Conservation (phyloP, 306 rosid genomes). For the Datisca glomerata region DNA sequence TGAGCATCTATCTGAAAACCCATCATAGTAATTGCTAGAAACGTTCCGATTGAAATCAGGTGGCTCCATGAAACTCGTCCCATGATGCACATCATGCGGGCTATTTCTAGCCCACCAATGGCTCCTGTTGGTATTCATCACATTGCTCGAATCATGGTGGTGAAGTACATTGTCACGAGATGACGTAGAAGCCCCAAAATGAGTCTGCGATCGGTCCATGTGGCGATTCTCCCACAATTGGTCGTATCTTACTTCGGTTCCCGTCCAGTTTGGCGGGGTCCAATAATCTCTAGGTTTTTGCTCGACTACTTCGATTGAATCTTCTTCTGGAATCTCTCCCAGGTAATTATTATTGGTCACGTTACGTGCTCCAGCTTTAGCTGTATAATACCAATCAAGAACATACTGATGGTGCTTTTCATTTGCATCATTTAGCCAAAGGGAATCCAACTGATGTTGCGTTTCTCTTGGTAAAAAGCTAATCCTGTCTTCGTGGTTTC, state of each 20-base stretch:
- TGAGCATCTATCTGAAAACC: slow-evolving; percentile 43
- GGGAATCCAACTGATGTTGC: slow-evolving; percentile 39
- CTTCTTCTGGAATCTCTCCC: slow-evolving; percentile 21
- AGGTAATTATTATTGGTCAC: no score
- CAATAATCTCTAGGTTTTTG: slow-evolving; percentile 29
- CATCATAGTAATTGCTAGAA: slow-evolving; percentile 19
- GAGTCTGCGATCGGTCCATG: slow-evolving; percentile 31
- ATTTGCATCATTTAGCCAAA: slow-evolving; percentile 45
- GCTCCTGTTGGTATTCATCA: slow-evolving; percentile 18
- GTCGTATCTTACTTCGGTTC: slow-evolving; percentile 24
- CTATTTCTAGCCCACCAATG: slow-evolving; percentile 80
- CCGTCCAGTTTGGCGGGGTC: slow-evolving; percentile 33
- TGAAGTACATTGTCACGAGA: slow-evolving; percentile 37
- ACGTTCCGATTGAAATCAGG: slow-evolving; percentile 43
- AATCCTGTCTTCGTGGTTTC: slow-evolving; percentile 32
- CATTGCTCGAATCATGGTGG: slow-evolving; percentile 20
- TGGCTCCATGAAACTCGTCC: slow-evolving; percentile 77
- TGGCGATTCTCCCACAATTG: slow-evolving; percentile 21
- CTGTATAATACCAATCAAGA: slow-evolving; percentile 78
- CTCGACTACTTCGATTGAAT: slow-evolving; percentile 25
- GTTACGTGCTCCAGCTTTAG: slow-evolving; percentile 21
- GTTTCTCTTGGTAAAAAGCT: slow-evolving; percentile 28
- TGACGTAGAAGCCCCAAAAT: slow-evolving; percentile 65
- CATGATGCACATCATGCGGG: slow-evolving; percentile 20
- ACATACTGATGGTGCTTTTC: slow-evolving; percentile 54